A percentile compares a stretch with the other conserved stretches of the same genome.
These are phyloP conservation scores for Tremella fuciformis DNA, from an alignment of 768 basidiomycete species.

Conservation along the genomic window DNA sequence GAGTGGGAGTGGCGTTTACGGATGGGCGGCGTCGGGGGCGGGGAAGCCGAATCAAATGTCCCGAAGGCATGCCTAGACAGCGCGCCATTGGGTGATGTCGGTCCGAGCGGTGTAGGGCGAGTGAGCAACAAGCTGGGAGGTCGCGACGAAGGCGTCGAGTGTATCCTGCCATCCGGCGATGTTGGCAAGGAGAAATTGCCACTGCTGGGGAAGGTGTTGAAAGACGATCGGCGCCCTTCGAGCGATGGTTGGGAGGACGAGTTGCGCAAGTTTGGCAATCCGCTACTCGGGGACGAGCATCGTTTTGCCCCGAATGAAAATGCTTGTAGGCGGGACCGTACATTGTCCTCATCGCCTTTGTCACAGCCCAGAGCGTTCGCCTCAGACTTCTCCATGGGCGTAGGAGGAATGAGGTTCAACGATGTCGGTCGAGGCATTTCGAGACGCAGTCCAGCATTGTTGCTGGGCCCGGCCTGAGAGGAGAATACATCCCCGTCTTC, in stretches of 20 bases:
- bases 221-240: neutral
- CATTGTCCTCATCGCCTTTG: constrained; percentile 16
- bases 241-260: neutral
- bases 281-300: constrained; percentile 13
- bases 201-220: neutral
- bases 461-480: neutral
- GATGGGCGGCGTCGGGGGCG: constrained; percentile 30
- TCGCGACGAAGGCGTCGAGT: constrained; percentile 30
- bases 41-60: constrained; percentile 18
- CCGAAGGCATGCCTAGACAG: constrained; percentile 4
- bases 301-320: constrained; percentile 41
- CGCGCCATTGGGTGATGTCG: constrained; percentile 5
- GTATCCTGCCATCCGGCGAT: constrained; percentile 1
- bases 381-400: constrained; percentile 26
- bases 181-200: neutral
- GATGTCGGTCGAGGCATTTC: constrained; percentile 6
- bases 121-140: constrained; percentile 42
- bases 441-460: neutral
- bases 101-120: constrained; percentile 29
- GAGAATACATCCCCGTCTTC: constrained; percentile 1
- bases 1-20: constrained; percentile 43
- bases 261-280: neutral
- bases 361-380: constrained; percentile 5
- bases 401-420: constrained; percentile 38
- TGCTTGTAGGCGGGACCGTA: constrained; percentile 22